Conservation (phyloP, 2,329 filamentous ascomycete genomes). For the Beauveria scarabaeidicola region DNA sequence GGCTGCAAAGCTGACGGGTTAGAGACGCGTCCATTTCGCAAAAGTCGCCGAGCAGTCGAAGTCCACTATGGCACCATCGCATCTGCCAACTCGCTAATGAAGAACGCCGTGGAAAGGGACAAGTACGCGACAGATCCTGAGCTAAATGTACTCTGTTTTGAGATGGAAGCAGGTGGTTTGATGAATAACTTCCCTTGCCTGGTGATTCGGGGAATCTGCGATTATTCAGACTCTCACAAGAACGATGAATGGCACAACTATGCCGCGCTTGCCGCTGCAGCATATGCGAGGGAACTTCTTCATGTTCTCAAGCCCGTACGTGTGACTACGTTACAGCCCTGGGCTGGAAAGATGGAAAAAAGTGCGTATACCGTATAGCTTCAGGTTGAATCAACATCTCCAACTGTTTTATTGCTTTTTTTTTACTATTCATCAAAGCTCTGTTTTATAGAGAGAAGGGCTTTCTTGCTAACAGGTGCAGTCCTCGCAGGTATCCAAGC, state of each 20-base stretch:
- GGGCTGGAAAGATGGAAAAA: background rate
- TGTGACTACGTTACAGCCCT: background rate
- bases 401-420: too few relatives aligned
- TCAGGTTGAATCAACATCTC: background rate
- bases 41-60: background rate
- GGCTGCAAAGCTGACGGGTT: background rate
- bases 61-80: constrained; percentile 9
- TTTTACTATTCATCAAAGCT: too few relatives aligned
- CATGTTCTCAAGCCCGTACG: background rate
- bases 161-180: constrained; percentile 21
- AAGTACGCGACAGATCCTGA: background rate
- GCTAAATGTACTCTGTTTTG: constrained; percentile 14
- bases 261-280: constrained; percentile 25
- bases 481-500: too few relatives aligned
- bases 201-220: constrained; percentile 27
- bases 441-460: too few relatives aligned
- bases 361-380: background rate
- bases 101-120: background rate
- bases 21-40: background rate
- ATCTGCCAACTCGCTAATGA: background rate
- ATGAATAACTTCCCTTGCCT: constrained; percentile 21
- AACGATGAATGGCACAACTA: constrained; percentile 27
- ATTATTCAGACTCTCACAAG: constrained; percentile 31
- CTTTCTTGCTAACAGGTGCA: too few relatives aligned
- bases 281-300: constrained; percentile 12